Base-by-base conservation (phyloP, 2,329 filamentous ascomycete species). In the Claviceps sp. region DNA sequence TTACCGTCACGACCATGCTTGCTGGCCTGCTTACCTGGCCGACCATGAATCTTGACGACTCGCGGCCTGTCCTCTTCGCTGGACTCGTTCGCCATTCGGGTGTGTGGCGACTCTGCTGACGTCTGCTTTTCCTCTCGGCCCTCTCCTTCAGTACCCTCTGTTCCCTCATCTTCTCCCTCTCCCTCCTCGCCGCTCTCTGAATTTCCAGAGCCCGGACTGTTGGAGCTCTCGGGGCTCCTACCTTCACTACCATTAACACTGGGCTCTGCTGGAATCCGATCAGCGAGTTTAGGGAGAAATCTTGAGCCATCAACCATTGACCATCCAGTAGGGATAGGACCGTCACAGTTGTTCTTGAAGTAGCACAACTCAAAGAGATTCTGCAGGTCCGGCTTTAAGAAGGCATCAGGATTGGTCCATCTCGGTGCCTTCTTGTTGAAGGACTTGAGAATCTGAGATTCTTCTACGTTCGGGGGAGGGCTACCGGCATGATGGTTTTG, bases 351-450 rank as follows among this genome's bases (percentile, higher is more conserved):
- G 50, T 77, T 76, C 22, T 70, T 65, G 55, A 84, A 81, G 61
- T 86, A 85, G 62, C 82, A 81, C 57, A 95, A 69, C 14, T 86
- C 80, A 62, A 97, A 97, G 16, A 96, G 70, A 53, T 81, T 83
- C 61, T 82, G 84, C 41, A 86, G 72, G 20, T 73, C 68, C 1
- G 78, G 70, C 1, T 79, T 76, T 24, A 97, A 77, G 56, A 79
- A 82, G 51, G 65, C 72, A 53, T 63, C 70, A 58, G 68, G 76
- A 57, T 70, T 69, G 56, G 71, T 72, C 73, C 71, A 88, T 56
- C 67, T 71, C 3, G 77, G 79, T 30, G 75, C 71, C 42, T 65
- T 66, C 13, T 60, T 66, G 55, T 74, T 78, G 65, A 79, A 80
- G 6, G 63, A 64, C 57, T 69, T 72, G 52, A 76, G 63, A 44